Base-by-base conservation (phyloP, 345 rosid species). In the Iberis pinnata region DNA sequence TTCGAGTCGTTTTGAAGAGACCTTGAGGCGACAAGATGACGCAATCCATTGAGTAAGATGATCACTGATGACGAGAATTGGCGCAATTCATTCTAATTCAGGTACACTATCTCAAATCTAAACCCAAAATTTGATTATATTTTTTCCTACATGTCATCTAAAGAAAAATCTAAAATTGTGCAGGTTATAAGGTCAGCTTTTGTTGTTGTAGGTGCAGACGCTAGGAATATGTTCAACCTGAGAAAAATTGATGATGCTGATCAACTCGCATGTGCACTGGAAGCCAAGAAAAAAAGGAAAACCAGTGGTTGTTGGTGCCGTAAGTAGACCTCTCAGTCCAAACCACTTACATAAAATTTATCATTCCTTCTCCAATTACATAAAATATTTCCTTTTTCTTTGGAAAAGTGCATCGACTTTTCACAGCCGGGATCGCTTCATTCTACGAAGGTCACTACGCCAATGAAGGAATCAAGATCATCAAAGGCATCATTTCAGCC, bases 351-450 rank as follows among this genome's bases (percentile, higher is more conserved):
- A 24, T 3, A 1, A 22, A 42, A 2, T 5, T 6, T 36, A 42
- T 51, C 54, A 20, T 37, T 22, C 7, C 54, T 14, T 3, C 11
- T 66, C 3, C 40, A 18, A 8, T 18, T 39, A 7, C 25, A 8
- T 58, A 39, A 60, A 45, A 31, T 13, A 13, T 27, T 60, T 6
- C 29, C 18, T 75, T 76, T 29, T 29, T 44, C 78, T 79, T 10
- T 78, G n/a, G 13, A 84, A 82, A 18, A 68, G 73, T 90, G 96
- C 92, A 96, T 61, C 75, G 98, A 43, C 98, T 90, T 68, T 90
- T 87, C 67, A 90, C 98, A 17, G 62, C 92, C 4, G 80, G 52
- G 1, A 70, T 90, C 41, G 96, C 96, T 62, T 74, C 83, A 18
- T 90, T 90, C 76, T 87, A 90, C 39, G 98, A 90, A 75, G 79